Evolutionary conservation across 2,329 filamentous ascomycete species (phyloP).

Genomic region (Dendrostoma leiphaemia): DNA sequence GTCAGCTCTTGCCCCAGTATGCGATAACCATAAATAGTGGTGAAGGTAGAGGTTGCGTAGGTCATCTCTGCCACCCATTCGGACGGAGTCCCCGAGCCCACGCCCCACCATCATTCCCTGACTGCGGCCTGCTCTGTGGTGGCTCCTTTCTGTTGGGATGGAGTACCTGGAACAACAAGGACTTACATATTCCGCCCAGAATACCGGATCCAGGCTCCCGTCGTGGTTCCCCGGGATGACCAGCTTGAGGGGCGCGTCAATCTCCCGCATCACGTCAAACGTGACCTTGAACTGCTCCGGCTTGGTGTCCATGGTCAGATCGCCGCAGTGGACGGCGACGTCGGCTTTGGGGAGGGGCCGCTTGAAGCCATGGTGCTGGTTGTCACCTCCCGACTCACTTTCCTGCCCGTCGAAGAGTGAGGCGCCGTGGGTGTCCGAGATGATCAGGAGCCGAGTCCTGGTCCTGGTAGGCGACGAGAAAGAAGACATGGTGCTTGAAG

Average conservation of each 20-base stretch:
- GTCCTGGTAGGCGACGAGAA: too few species aligned
- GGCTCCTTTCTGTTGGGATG: too few species aligned
- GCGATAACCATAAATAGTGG: too few species aligned
- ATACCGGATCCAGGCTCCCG: conserved; percentile 1
- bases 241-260: conserved; percentile 16
- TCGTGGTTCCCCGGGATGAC: conserved; percentile 17
- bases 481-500: too few species aligned
- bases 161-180: too few species aligned
- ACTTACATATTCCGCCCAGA: conserved; percentile 7
- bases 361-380: conserved; percentile 5
- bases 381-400: too few species aligned
- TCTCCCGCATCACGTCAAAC: conserved; percentile 12
- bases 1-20: too few species aligned
- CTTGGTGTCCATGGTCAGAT: conserved; percentile 3
- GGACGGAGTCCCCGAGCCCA: too few species aligned
- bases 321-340: conserved; percentile 15
- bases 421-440: conserved; percentile 18
- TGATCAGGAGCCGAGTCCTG: conserved; percentile 18
- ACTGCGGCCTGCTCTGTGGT: too few species aligned
- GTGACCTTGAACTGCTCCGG: conserved; percentile 8
- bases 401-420: background rate
- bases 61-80: too few species aligned
- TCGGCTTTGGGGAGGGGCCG: conserved; percentile 11
- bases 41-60: too few species aligned
- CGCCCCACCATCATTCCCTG: too few species aligned